phyloP scores from a whole-genome alignment of 1,139 yeast species.

The Geotrichum klebahnii region DNA sequence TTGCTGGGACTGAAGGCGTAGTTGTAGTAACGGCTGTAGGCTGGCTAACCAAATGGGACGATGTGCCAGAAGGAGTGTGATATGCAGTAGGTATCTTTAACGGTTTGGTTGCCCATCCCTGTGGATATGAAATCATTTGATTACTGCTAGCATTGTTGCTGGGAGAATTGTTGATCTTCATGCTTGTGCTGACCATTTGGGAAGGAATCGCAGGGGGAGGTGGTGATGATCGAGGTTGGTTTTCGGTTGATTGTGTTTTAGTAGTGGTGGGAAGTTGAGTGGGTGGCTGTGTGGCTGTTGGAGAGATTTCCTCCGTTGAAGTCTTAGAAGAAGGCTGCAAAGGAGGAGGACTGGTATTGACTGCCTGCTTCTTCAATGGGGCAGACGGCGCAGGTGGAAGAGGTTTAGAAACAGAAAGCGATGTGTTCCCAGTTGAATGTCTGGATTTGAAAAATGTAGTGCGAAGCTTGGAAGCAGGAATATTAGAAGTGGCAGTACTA shows the following conservation, averaged over 20 bases:
- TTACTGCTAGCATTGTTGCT: neutral
- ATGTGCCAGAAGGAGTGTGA: neutral
- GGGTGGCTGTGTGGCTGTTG: neutral
- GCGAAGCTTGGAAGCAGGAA: neutral
- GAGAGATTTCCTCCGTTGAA: neutral
- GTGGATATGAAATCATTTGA: neutral
- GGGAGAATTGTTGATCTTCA: conserved; percentile 1
- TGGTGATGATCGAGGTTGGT: conserved; percentile 18
- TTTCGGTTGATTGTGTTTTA: conserved; percentile 21
- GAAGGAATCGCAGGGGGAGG: conserved; percentile 25
- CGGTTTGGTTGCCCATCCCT: neutral
- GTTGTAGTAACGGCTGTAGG: too few relatives aligned
- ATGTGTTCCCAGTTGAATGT: conserved; percentile 6
- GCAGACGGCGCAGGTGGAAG: conserved; percentile 11
- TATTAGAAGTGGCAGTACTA: neutral
- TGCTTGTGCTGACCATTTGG: conserved; percentile 19
- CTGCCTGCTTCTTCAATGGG: too few relatives aligned
- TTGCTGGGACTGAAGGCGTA: neutral
- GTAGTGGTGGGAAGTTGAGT: neutral
- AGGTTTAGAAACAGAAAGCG: conserved; percentile 1
- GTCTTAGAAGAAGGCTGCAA: too few relatives aligned
- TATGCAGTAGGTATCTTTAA: neutral
- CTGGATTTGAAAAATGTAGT: conserved; percentile 1
- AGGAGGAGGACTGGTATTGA: too few relatives aligned
- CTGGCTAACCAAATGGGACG: neutral